A percentile compares a stretch with the other conserved stretches of the same genome.
Conservation (phyloP, 352 stramenopile genomes). For the Aphanomyces stellatus region DNA sequence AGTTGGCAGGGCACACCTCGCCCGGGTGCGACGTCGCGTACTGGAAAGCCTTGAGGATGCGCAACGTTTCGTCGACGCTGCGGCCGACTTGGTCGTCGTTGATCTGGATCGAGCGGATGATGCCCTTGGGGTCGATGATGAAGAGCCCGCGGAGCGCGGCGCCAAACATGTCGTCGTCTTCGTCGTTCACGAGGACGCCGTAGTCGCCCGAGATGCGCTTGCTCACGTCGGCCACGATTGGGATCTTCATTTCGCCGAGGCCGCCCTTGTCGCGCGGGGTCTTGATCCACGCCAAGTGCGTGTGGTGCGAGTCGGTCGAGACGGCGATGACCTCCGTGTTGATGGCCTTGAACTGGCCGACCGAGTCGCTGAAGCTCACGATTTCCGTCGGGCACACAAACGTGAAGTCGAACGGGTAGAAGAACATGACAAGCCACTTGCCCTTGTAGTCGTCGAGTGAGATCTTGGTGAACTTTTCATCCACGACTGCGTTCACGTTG, state of each 20-base stretch:
- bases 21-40: conserved; percentile 54
- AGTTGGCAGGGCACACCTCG: conserved; percentile 77
- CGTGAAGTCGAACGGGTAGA: conserved; percentile 84
- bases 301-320: conserved; percentile 80
- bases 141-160: conserved; percentile 69
- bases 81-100: conserved; percentile 76
- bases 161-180: conserved; percentile 52
- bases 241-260: conserved; percentile 78
- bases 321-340: conserved; percentile 66
- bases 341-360: conserved; percentile 61
- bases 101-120: conserved; percentile 77
- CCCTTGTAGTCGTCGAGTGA: conserved; percentile 62
- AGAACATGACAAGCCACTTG: conserved; percentile 82
- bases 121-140: conserved; percentile 78
- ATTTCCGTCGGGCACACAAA: conserved; percentile 84
- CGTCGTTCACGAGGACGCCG: conserved; percentile 72
- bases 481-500: conserved; percentile 69
- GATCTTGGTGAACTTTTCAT: conserved; percentile 74
- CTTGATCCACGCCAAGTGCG: conserved; percentile 75
- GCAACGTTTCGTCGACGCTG: conserved; percentile 74
- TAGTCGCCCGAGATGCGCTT: conserved; percentile 82
- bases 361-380: conserved; percentile 67
- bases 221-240: conserved; percentile 68
- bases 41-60: conserved; percentile 81
- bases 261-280: conserved; percentile 68